phyloP scores from a whole-genome alignment of 345 rosid species.

The Linum lewisii region DNA sequence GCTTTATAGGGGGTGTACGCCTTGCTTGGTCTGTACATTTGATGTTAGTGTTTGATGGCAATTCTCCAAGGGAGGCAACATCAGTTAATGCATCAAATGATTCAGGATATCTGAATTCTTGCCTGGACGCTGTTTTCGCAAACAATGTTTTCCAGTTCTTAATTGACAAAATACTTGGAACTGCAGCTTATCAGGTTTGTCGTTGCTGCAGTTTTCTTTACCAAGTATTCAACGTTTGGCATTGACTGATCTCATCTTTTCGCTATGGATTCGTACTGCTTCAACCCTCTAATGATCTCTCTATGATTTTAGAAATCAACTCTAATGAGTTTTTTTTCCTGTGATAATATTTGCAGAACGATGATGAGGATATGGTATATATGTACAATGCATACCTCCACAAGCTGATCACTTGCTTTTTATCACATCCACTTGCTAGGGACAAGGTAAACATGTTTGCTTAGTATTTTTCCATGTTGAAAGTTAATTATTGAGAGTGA shows the following conservation, averaged over 20 bases:
- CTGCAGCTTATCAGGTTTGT: conserved; percentile 79
- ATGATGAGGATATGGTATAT: conserved; percentile 77
- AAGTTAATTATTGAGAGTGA: background rate
- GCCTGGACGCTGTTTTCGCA: conserved; percentile 67
- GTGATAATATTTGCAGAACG: conserved; percentile 30
- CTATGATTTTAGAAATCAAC: background rate
- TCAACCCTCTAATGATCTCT: background rate
- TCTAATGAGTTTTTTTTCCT: background rate
- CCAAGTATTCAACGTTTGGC: background rate
- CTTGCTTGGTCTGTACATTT: conserved; percentile 90
- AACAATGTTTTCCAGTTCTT: conserved; percentile 76
- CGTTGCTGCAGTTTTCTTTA: background rate
- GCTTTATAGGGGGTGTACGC: conserved; percentile 67
- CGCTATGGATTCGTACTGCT: too few species aligned
- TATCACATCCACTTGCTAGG: conserved; percentile 79
- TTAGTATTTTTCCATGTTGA: conserved; percentile 2
- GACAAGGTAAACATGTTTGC: conserved; percentile 59
- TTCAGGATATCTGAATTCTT: conserved; percentile 48
- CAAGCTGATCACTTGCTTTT: conserved; percentile 79
- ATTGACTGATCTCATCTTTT: background rate
- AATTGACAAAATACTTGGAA: conserved; percentile 68
- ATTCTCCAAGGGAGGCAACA: conserved; percentile 43
- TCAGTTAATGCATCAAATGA: conserved; percentile 49
- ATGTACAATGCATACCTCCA: conserved; percentile 90
- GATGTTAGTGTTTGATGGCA: conserved; percentile 64